These are phyloP conservation scores for Arachis monticola DNA, from an alignment of 331 rosid species.

Conservation along the genomic window DNA sequence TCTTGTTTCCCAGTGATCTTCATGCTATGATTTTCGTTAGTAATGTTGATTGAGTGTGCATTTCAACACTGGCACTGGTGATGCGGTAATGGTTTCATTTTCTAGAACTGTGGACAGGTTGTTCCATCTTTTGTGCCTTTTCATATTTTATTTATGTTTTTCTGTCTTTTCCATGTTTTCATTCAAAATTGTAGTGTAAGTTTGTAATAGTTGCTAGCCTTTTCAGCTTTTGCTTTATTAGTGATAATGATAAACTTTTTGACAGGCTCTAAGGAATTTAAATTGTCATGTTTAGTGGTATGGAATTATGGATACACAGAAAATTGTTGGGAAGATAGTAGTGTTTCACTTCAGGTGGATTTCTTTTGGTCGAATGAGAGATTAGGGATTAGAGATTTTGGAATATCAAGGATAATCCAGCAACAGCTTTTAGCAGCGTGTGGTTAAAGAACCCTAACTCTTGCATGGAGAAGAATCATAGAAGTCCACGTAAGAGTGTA, in stretches of 20 bases:
- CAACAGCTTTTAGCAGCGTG: too few species aligned
- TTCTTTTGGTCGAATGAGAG: too few species aligned
- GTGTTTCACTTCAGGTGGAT: too few species aligned
- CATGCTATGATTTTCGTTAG: neutral
- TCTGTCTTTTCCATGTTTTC: neutral
- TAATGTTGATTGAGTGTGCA: neutral
- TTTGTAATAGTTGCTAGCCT: neutral
- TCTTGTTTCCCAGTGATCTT: constrained; percentile 11
- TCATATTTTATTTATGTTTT: neutral
- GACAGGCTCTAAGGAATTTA: neutral
- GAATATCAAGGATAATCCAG: too few species aligned
- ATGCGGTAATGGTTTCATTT: constrained; percentile 22
- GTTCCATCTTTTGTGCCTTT: neutral
- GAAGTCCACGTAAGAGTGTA: too few species aligned
- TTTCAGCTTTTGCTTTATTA: neutral
- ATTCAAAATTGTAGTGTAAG: neutral
- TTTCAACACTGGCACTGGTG: neutral
- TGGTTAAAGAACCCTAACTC: too few species aligned
- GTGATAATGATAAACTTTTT: neutral
- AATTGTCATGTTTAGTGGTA: neutral
- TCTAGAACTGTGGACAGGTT: neutral
- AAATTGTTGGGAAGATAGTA: too few species aligned
- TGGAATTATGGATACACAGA: neutral
- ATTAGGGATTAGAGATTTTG: too few species aligned
- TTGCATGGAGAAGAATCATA: too few species aligned